Conservation (phyloP, 768 basidiomycete genomes). For the Boletus reticulatus region DNA sequence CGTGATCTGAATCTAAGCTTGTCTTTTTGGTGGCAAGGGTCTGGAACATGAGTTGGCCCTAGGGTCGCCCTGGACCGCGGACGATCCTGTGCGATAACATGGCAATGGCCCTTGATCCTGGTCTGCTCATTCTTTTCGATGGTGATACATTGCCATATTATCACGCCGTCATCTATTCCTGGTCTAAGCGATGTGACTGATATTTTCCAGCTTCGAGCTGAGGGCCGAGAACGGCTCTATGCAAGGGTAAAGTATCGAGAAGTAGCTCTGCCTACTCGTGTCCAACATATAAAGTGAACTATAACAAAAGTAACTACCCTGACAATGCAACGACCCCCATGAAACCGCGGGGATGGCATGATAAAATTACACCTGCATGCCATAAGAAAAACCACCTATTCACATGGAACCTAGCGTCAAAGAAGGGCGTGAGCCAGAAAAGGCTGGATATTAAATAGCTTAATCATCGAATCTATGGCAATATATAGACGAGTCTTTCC, state of each 20-base stretch:
- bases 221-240: not conserved
- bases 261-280: constrained; percentile 4
- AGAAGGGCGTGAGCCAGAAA: constrained; percentile 8
- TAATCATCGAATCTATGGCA: constrained; percentile 14
- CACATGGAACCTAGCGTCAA: constrained; percentile 11
- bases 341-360: constrained; percentile 1
- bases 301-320: constrained; percentile 22
- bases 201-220: not conserved
- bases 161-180: not conserved
- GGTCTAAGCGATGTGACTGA: no score
- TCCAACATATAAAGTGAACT: constrained; percentile 22
- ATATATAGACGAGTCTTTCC: constrained; percentile 26
- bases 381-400: constrained; percentile 20
- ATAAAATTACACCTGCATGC: constrained; percentile 1
- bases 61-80: no score
- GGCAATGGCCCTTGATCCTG: not conserved
- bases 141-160: not conserved
- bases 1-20: no score
- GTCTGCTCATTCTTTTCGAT: not conserved
- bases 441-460: constrained; percentile 24
- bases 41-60: no score
- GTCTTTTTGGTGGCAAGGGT: no score
- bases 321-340: constrained; percentile 6
- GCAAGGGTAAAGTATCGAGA: not conserved
- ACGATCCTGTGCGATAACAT: not conserved